A percentile compares a stretch with the other conserved stretches of the same genome.
Evolutionary conservation across 805 yeast species (phyloP).

Genomic region (Myxozyma neglecta): DNA sequence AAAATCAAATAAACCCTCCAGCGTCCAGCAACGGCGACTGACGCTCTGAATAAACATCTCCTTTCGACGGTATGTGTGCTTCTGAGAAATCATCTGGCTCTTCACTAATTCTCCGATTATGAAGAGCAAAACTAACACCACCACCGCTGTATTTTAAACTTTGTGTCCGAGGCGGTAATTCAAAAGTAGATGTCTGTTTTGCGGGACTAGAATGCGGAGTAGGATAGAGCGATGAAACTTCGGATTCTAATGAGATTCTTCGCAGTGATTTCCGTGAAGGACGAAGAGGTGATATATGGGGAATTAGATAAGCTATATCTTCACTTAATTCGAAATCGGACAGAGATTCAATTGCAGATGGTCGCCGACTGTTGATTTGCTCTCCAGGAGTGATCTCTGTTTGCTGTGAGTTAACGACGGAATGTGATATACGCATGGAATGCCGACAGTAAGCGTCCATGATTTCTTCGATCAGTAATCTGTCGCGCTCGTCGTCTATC

Average conservation of each 20-base stretch:
- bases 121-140: not conserved
- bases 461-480: slow-evolving; percentile 13
- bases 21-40: slow-evolving; percentile 18
- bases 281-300: slow-evolving; percentile 1
- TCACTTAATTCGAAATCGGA: not conserved
- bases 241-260: slow-evolving; percentile 7
- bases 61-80: not conserved
- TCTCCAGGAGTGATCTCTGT: not conserved
- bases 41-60: slow-evolving; percentile 6
- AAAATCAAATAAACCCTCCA: slow-evolving; percentile 6
- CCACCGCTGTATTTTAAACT: slow-evolving; percentile 9
- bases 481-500: slow-evolving; percentile 14
- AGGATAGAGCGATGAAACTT: slow-evolving; percentile 5
- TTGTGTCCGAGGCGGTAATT: slow-evolving; percentile 8
- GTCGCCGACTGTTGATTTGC: slow-evolving; percentile 15
- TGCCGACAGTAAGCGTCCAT: slow-evolving; percentile 20
- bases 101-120: slow-evolving; percentile 20
- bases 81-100: slow-evolving; percentile 11
- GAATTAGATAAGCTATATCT: not conserved
- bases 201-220: not conserved
- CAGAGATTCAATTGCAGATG: slow-evolving; percentile 11
- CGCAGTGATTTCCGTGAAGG: not conserved
- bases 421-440: slow-evolving; percentile 7
- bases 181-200: not conserved
- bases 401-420: slow-evolving; percentile 6